phyloP scores from a whole-genome alignment of 108 stramenopile genomes.

The Stephanodiscus triporus region DNA sequence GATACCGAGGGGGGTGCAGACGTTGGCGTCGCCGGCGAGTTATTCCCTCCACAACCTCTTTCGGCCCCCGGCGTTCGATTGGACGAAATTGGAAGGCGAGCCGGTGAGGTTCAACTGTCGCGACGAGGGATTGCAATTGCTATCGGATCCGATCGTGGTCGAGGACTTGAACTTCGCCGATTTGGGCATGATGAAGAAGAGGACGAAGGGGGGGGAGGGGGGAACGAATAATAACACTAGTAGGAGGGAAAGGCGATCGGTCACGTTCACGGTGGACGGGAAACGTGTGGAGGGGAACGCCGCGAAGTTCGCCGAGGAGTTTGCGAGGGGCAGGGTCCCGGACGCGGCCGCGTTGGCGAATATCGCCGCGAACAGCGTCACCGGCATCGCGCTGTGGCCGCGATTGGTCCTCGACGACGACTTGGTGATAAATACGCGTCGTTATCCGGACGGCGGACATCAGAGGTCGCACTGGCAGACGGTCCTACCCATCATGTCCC shows the following conservation, averaged over 20 bases:
- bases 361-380: slow-evolving; percentile 37
- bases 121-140: slow-evolving; percentile 65
- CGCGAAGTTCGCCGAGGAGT: slow-evolving; percentile 40
- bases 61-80: slow-evolving; percentile 68
- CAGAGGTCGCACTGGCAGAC: slow-evolving; percentile 77
- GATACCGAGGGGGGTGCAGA: slow-evolving; percentile 69
- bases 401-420: slow-evolving; percentile 46
- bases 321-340: slow-evolving; percentile 27
- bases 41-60: slow-evolving; percentile 73
- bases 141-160: slow-evolving; percentile 57
- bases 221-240: too few species aligned
- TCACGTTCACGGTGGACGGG: slow-evolving; percentile 50
- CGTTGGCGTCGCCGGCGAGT: slow-evolving; percentile 57
- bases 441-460: slow-evolving; percentile 64
- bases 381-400: slow-evolving; percentile 75
- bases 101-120: slow-evolving; percentile 76
- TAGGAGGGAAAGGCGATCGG: not conserved
- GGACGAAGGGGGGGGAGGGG: not conserved
- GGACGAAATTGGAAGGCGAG: slow-evolving; percentile 62
- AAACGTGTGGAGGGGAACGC: slow-evolving; percentile 45
- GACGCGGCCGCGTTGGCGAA: slow-evolving; percentile 34
- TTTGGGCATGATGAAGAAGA: slow-evolving; percentile 9
- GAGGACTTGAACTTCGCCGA: slow-evolving; percentile 67
- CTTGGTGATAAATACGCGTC: slow-evolving; percentile 40
- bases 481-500: slow-evolving; percentile 63